Evolutionary conservation across 176 grass and related monocot species (phyloP).

Genomic region (Typha latifolia): DNA sequence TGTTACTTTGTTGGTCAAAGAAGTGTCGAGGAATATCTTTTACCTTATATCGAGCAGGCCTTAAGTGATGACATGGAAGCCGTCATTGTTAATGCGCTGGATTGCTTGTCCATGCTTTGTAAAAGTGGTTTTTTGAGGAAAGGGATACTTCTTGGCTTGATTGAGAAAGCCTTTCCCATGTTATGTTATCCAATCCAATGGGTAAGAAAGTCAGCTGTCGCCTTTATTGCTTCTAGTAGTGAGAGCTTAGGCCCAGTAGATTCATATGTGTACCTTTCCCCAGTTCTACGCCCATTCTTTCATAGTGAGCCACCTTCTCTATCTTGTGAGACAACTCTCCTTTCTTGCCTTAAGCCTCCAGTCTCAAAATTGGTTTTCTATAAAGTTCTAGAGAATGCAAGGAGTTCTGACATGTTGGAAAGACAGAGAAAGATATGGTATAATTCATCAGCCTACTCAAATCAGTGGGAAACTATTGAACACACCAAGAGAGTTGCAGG

Average conservation of each 20-base stretch:
- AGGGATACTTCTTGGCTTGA: constrained; percentile 68
- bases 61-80: constrained; percentile 74
- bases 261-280: constrained; percentile 81
- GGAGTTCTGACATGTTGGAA: constrained; percentile 45
- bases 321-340: constrained; percentile 60
- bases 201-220: constrained; percentile 79
- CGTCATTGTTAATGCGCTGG: constrained; percentile 76
- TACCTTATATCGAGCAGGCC: constrained; percentile 94
- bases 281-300: constrained; percentile 61
- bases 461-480: constrained; percentile 47
- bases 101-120: constrained; percentile 87
- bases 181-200: constrained; percentile 85
- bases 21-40: constrained; percentile 95
- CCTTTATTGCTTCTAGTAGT: constrained; percentile 67
- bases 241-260: constrained; percentile 81
- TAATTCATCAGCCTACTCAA: constrained; percentile 21
- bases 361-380: constrained; percentile 74
- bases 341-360: constrained; percentile 70
- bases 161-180: constrained; percentile 64
- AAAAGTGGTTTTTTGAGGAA: constrained; percentile 75
- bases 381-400: constrained; percentile 74
- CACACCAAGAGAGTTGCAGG: constrained; percentile 11
- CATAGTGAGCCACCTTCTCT: constrained; percentile 67
- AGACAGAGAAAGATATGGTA: constrained; percentile 56
- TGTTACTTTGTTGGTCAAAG: constrained; percentile 94